Percentiles rank a stretch among this genome's conserved stretches.
phyloP scores from a whole-genome alignment of 225 moss, liverwort and hornwort species.

The Polytrichum formosum region DNA sequence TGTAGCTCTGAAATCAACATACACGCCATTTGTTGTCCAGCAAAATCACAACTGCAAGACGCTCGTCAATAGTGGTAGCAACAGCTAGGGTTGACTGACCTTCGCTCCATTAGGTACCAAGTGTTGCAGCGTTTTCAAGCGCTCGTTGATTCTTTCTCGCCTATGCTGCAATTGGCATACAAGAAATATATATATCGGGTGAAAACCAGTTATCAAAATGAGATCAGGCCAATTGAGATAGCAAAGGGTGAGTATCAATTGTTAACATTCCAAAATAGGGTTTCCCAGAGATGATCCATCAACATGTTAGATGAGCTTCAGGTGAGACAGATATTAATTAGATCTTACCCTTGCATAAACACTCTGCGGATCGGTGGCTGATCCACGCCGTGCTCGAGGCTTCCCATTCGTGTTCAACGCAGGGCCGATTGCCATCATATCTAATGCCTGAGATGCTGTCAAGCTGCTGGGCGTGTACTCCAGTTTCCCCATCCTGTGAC shows the following conservation, averaged over 20 bases:
- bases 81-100: conserved; percentile 25
- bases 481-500: conserved; percentile 1
- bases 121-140: conserved; percentile 73
- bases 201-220: too few species aligned
- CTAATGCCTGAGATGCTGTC: conserved; percentile 6
- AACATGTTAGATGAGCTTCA: too few species aligned
- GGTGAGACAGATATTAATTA: too few species aligned
- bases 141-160: conserved; percentile 81
- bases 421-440: conserved; percentile 29
- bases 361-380: conserved; percentile 47
- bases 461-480: conserved; percentile 10
- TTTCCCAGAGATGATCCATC: too few species aligned
- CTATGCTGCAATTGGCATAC: conserved; percentile 51
- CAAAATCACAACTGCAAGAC: too few species aligned
- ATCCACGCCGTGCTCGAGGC: conserved; percentile 52
- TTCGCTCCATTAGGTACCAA: conserved; percentile 87
- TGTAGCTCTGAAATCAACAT: too few species aligned
- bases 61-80: too few species aligned
- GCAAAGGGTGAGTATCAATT: too few species aligned
- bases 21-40: too few species aligned
- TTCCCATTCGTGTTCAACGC: conserved; percentile 55
- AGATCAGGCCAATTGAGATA: too few species aligned
- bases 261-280: too few species aligned
- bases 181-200: too few species aligned
- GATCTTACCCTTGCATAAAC: conserved; percentile 37